Base-by-base conservation (phyloP, 768 basidiomycete species). In the Serendipita sp. region DNA sequence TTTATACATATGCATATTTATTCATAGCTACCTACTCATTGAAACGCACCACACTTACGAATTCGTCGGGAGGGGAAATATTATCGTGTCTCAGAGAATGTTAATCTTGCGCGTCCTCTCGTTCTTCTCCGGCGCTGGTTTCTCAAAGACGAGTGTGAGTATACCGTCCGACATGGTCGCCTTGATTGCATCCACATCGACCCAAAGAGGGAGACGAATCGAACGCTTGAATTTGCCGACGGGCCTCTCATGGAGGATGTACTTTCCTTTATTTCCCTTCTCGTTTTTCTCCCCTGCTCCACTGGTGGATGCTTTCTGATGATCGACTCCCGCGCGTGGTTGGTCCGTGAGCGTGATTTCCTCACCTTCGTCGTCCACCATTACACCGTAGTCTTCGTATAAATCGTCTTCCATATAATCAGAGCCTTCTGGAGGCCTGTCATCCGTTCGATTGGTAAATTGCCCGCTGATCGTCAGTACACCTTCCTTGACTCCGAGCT, bases 301-400 rank as follows among this genome's bases (percentile, higher is more conserved):
- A 41, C 41, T 41, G 85, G 94, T 32, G 96, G 96, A 56, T 91
- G 94, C 11, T 95, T 97, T 68, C 77, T 98, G 35, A 98, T 98
- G 78, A 95, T 93, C 4, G 98, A 91, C 79, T 94, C 96, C 0
- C 85, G 98, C 67, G 94, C 92, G 2, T 98, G 97, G 73, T 32
- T 51, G n/a, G 8, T 51, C 48, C 48, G n/a, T 18, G 2, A 51
- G 48, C n/a, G 30, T 32, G 18, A 18, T 3, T 2, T 51, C 48
- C 41, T 41, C 41, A 5, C 41, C 41, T 41, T 41, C 41, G 13
- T 41, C 41, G 13, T 41, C 41, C 41, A 41, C 41, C 41, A 41
- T 41, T 13, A 41, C 41, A 13, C 24, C 24, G 24, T 24, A 24
- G 24, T 24, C 24, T 24, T 41, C 7, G 41, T 41, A 41, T n/a